Percentiles rank a stretch among this genome's conserved stretches.
These are phyloP conservation scores for Coprinopsis cinerea DNA, from an alignment of 768 basidiomycete species.

Conservation along the genomic window DNA sequence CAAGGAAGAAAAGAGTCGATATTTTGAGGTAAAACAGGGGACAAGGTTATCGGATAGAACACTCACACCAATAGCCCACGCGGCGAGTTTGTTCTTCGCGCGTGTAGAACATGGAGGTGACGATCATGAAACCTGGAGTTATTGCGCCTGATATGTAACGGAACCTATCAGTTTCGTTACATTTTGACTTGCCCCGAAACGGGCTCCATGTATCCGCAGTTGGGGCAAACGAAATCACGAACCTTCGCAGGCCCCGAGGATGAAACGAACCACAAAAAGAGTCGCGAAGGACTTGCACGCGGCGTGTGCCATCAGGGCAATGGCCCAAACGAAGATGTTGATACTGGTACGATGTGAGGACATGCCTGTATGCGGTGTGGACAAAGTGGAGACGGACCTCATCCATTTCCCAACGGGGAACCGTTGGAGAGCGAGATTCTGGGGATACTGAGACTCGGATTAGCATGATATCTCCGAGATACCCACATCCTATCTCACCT, in stretches of 20 bases:
- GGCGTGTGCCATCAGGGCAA: constrained; percentile 55
- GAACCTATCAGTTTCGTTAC: no score
- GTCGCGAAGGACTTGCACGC: constrained; percentile 68
- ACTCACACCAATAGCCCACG: constrained; percentile 75
- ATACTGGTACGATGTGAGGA: constrained; percentile 28
- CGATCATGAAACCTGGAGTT: constrained; percentile 73
- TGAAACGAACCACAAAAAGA: constrained; percentile 54
- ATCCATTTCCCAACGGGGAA: constrained; percentile 81
- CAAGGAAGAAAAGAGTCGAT: neutral
- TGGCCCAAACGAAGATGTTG: constrained; percentile 63
- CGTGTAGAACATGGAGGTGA: constrained; percentile 76
- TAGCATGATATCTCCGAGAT: neutral
- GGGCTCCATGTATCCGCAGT: no score
- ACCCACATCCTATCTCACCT: constrained; percentile 20
- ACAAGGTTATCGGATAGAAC: neutral
- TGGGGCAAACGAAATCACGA: no score
- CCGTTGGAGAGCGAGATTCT: constrained; percentile 63
- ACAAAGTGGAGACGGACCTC: constrained; percentile 38
- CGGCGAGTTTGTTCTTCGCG: constrained; percentile 61
- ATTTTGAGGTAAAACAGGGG: no score
- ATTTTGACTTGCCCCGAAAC: no score
- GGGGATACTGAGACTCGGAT: constrained; percentile 42
- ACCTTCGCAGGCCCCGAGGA: constrained; percentile 71
- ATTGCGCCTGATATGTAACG: constrained; percentile 24
- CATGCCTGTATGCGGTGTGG: neutral